Conservation (phyloP, 352 stramenopile genomes). For the Chrysophaeum taylorii region DNA sequence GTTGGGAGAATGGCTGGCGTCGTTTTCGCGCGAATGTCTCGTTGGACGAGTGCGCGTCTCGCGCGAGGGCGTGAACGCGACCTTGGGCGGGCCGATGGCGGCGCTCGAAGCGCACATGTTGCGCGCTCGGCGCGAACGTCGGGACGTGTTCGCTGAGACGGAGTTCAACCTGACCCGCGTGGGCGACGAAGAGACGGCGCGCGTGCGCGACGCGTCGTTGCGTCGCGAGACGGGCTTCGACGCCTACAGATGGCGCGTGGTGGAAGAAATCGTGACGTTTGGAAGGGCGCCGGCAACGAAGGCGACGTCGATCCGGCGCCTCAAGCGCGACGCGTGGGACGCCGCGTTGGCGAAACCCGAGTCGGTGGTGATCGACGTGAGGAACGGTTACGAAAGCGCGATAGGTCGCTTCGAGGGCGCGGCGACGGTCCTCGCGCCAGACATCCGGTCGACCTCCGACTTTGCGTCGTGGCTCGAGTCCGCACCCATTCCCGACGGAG, state of each 20-base stretch:
- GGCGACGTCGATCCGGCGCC: slow-evolving; percentile 24
- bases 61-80: slow-evolving; percentile 58
- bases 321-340: slow-evolving; percentile 53
- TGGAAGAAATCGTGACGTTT: slow-evolving; percentile 36
- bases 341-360: slow-evolving; percentile 46
- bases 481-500: slow-evolving; percentile 46
- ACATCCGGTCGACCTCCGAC: slow-evolving; percentile 33
- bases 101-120: slow-evolving; percentile 40
- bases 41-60: slow-evolving; percentile 51
- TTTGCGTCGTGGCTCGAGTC: slow-evolving; percentile 51
- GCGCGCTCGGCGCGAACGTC: slow-evolving; percentile 29
- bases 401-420: slow-evolving; percentile 65
- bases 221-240: slow-evolving; percentile 41
- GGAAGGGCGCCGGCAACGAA: background rate
- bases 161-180: slow-evolving; percentile 54
- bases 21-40: no score
- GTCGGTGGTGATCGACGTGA: slow-evolving; percentile 63
- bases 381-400: slow-evolving; percentile 66
- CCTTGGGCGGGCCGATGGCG: slow-evolving; percentile 34
- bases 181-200: slow-evolving; percentile 36
- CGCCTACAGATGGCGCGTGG: slow-evolving; percentile 47
- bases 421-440: slow-evolving; percentile 10
- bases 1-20: no score
- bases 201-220: background rate
- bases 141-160: slow-evolving; percentile 52